Evolutionary conservation across 345 rosid species (phyloP), one percentile per base, ranked within the genome.

Genomic region (Euphorbia lathyris): DNA sequence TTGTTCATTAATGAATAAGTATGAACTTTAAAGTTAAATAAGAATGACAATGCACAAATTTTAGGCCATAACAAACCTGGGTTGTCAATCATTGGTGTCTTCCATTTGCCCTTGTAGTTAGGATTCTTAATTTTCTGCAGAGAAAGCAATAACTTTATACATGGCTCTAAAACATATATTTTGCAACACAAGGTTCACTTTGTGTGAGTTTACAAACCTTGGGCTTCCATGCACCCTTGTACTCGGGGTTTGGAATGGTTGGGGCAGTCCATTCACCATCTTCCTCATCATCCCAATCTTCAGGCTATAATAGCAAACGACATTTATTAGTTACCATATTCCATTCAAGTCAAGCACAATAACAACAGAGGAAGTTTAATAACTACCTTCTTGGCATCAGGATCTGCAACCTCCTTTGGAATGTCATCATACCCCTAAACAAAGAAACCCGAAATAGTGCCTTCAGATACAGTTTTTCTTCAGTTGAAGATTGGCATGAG

Each of bases 211-310:
- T 58, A 79, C 85, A 73, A 58, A 96, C 99, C 99, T 92, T 90
- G 30, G 93, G 76, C 78, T 82, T 81, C 98, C 99, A 96, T 84
- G 84, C 89, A 62, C 99, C 99, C 77, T 83, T 88, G 92, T 92
- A 90, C 77, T 96, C 97, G 14, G 99, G 98, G 86, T 96, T 96
- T 67, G 97, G 74, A 62, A 90, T 87, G 58, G 99, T 96, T n/a
- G 99, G 94, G 63, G 90, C 78, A 52, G 96, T 88, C 99, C 99
- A 96, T 76, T 92, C 99, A 85, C 98, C 98, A 84, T 96, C 99
- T 81, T 96, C 99, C 78, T 96, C 96, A 5, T 92, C 99, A 83
- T 96, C 97, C 99, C 99, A 96, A 78, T 92, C 98, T 72, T 96
- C 98, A 63, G 99, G 99, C 99, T 96, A 78, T 40, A 66, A 26